These are phyloP conservation scores for Cyberlindnera saturnus DNA, from an alignment of 805 yeast genomes.

Conservation along the genomic window DNA sequence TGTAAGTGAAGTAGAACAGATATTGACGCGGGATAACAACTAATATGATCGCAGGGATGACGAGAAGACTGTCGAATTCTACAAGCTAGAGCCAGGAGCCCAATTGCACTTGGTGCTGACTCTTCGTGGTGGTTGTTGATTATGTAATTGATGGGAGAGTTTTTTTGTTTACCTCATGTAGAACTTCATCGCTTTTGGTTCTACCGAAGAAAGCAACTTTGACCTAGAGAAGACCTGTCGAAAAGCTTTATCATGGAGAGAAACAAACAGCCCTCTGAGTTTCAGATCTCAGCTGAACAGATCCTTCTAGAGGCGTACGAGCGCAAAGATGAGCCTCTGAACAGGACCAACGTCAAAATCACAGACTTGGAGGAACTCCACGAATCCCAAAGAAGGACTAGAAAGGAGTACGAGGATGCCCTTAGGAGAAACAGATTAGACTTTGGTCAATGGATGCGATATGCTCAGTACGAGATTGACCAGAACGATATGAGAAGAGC, in stretches of 20 bases:
- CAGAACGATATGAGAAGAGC: conserved; percentile 77
- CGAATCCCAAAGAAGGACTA: conserved; percentile 67
- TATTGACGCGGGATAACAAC: background rate
- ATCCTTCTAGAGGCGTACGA: conserved; percentile 58
- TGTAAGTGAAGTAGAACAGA: conserved; percentile 41
- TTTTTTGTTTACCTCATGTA: too few relatives aligned
- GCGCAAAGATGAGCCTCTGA: conserved; percentile 33
- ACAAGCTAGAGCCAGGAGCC: conserved; percentile 79
- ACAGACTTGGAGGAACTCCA: conserved; percentile 75
- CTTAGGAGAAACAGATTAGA: conserved; percentile 77
- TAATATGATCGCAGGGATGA: conserved; percentile 48
- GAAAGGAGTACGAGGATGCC: conserved; percentile 84
- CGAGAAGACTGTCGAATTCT: conserved; percentile 61
- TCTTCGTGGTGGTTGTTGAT: conserved; percentile 70
- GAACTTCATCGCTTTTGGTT: too few relatives aligned
- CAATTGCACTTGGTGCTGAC: conserved; percentile 88
- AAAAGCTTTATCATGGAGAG: background rate
- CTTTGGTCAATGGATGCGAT: conserved; percentile 84
- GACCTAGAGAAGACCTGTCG: too few relatives aligned
- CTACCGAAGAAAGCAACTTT: too few relatives aligned
- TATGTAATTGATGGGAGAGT: background rate
- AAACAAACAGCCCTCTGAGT: background rate
- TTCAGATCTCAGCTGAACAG: conserved; percentile 59
- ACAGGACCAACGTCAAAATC: conserved; percentile 42
- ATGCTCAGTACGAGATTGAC: conserved; percentile 81